Evolutionary conservation across 2,329 filamentous ascomycete species (phyloP).

Genomic region (Alternaria gansuensis): DNA sequence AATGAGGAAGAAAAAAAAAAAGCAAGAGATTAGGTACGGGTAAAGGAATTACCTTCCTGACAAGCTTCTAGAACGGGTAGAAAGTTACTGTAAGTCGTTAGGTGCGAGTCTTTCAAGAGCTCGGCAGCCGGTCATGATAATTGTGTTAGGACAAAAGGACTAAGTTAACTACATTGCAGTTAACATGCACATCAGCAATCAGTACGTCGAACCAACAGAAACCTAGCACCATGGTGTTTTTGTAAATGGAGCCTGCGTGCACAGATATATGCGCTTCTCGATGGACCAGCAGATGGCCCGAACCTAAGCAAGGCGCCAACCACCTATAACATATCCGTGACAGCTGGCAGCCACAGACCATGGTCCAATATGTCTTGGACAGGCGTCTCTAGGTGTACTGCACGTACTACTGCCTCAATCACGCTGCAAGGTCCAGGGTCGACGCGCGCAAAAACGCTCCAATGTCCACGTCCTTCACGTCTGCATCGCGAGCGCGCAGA

Average conservation of each 20-base stretch:
- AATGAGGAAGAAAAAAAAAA: neutral
- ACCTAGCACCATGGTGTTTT: constrained; percentile 32
- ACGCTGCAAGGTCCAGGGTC: constrained; percentile 22
- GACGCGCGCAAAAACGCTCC: constrained; percentile 15
- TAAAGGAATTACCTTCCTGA: neutral
- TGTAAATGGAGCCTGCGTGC: constrained; percentile 28
- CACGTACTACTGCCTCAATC: constrained; percentile 8
- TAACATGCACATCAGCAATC: constrained; percentile 1
- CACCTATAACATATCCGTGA: constrained; percentile 13
- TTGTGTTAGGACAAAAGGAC: neutral
- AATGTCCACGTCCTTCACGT: constrained; percentile 20
- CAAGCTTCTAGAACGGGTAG: neutral
- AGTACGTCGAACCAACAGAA: constrained; percentile 17
- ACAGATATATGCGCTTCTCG: constrained; percentile 25
- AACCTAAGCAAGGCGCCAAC: constrained; percentile 7
- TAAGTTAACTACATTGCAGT: neutral
- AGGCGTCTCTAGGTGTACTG: constrained; percentile 1
- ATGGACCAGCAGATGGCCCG: constrained; percentile 13
- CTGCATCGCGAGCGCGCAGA: constrained; percentile 7
- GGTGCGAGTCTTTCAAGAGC: neutral
- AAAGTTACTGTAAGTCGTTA: neutral
- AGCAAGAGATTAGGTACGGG: neutral
- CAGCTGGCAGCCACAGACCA: constrained; percentile 1
- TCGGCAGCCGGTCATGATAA: neutral
- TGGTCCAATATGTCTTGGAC: neutral